Conservation (phyloP, 2,329 filamentous ascomycete species). For the Diplocarpon rosae region DNA sequence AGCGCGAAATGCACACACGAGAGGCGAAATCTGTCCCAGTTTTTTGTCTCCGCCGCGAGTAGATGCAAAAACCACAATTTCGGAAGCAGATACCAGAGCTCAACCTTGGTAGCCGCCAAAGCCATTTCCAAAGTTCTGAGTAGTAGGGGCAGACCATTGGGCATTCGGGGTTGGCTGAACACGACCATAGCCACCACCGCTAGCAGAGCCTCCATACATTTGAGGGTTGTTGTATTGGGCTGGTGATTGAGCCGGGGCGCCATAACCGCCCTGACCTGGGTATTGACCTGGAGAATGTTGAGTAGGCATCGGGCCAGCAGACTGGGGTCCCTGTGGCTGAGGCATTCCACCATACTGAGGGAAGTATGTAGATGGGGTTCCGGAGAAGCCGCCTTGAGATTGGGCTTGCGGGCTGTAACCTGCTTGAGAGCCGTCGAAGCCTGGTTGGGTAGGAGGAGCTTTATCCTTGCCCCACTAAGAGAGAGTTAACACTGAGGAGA, state of each 20-base stretch:
- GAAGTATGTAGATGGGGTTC: constrained; percentile 73
- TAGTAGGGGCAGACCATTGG: constrained; percentile 40
- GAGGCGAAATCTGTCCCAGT: constrained; percentile 20
- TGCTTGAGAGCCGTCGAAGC: constrained; percentile 70
- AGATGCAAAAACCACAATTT: constrained; percentile 6
- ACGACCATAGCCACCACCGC: constrained; percentile 75
- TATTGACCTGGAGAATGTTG: constrained; percentile 34
- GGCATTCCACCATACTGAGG: constrained; percentile 77
- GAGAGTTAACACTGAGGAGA: constrained; percentile 15
- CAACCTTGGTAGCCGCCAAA: constrained; percentile 54
- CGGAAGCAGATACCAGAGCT: not conserved
- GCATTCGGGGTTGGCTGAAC: constrained; percentile 37
- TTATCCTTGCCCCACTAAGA: constrained; percentile 97
- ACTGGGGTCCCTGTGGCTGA: constrained; percentile 28
- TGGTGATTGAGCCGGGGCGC: constrained; percentile 49
- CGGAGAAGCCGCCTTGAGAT: constrained; percentile 59
- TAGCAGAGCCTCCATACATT: constrained; percentile 64
- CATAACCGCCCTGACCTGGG: constrained; percentile 57
- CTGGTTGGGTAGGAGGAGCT: constrained; percentile 66
- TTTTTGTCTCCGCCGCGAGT: constrained; percentile 20
- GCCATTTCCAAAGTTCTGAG: constrained; percentile 50
- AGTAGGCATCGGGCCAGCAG: constrained; percentile 29
- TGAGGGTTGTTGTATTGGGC: constrained; percentile 54
- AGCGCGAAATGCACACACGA: constrained; percentile 14
- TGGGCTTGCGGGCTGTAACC: constrained; percentile 63